phyloP scores from a whole-genome alignment of 495 filamentous ascomycete genomes.

The Penicillium parvum region DNA sequence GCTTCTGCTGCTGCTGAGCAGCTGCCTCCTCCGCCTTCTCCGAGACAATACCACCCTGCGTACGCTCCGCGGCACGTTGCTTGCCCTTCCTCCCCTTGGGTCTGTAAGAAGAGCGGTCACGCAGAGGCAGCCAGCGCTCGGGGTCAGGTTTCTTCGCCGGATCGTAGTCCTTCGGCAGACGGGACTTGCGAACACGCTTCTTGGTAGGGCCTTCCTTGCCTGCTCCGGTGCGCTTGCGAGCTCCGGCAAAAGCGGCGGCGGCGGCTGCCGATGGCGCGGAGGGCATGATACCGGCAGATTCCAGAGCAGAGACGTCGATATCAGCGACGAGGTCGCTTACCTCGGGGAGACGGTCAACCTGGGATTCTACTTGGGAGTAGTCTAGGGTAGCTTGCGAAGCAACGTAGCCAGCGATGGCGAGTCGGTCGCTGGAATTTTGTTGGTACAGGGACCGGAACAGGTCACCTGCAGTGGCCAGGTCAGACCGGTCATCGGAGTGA shows the following conservation, averaged over 20 bases:
- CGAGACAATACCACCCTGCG: conserved; percentile 75
- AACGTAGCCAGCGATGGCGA: conserved; percentile 73
- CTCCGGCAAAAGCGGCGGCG: conserved; percentile 36
- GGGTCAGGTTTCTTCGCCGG: conserved; percentile 72
- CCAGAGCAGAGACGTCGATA: conserved; percentile 64
- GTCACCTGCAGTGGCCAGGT: conserved; percentile 63
- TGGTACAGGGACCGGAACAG: conserved; percentile 67
- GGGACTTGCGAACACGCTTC: conserved; percentile 63
- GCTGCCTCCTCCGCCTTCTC: conserved; percentile 64
- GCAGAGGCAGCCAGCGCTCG: conserved; percentile 88
- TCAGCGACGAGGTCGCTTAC: conserved; percentile 60
- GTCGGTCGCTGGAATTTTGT: conserved; percentile 56
- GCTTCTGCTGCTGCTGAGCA: conserved; percentile 40
- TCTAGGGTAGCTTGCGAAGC: conserved; percentile 73
- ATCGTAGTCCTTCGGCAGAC: conserved; percentile 76
- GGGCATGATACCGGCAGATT: conserved; percentile 70
- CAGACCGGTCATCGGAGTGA: conserved; percentile 60
- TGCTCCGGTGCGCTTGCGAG: conserved; percentile 56
- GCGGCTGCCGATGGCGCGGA: conserved; percentile 41
- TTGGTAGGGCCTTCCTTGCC: conserved; percentile 44
- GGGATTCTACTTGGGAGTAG: conserved; percentile 53
- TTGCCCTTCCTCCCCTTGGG: conserved; percentile 91
- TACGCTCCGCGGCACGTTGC: conserved; percentile 69
- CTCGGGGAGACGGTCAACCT: conserved; percentile 60
- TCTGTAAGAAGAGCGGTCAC: conserved; percentile 80